Evolutionary conservation across 2,329 filamentous ascomycete genomes (phyloP).

Genomic region (Scytalidium sp.): DNA sequence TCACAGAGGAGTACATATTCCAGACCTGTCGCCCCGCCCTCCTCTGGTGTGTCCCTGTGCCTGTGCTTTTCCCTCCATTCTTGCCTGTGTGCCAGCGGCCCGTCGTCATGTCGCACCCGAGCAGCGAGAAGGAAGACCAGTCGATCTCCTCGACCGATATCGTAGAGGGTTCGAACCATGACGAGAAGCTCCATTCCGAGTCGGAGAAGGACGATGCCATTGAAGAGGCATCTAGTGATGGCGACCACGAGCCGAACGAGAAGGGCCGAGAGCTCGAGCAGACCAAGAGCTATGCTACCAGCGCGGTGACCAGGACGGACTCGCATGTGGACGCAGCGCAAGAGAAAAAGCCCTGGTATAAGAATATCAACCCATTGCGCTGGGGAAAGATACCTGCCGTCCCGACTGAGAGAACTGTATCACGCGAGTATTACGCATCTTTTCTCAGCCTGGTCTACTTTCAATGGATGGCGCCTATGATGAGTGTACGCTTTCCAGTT

Average conservation of each 20-base stretch:
- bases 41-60: background rate
- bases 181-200: conserved; percentile 13
- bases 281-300: conserved; percentile 53
- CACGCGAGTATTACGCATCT: conserved; percentile 68
- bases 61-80: background rate
- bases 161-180: conserved; percentile 11
- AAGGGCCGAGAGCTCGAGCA: conserved; percentile 34
- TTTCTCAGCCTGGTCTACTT: conserved; percentile 78
- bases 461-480: conserved; percentile 86
- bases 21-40: no score
- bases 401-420: conserved; percentile 50
- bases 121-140: conserved; percentile 4
- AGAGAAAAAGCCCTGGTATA: conserved; percentile 59
- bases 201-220: conserved; percentile 16
- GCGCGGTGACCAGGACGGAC: conserved; percentile 41
- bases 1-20: no score
- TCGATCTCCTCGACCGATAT: conserved; percentile 10
- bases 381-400: conserved; percentile 57
- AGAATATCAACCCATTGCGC: conserved; percentile 57
- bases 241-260: conserved; percentile 9
- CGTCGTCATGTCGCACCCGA: conserved; percentile 6
- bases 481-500: conserved; percentile 56
- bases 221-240: conserved; percentile 1
- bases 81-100: background rate
- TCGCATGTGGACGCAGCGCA: conserved; percentile 22